Base-by-base conservation (phyloP, 2,329 filamentous ascomycete genomes). In the Aspergillus tanneri region DNA sequence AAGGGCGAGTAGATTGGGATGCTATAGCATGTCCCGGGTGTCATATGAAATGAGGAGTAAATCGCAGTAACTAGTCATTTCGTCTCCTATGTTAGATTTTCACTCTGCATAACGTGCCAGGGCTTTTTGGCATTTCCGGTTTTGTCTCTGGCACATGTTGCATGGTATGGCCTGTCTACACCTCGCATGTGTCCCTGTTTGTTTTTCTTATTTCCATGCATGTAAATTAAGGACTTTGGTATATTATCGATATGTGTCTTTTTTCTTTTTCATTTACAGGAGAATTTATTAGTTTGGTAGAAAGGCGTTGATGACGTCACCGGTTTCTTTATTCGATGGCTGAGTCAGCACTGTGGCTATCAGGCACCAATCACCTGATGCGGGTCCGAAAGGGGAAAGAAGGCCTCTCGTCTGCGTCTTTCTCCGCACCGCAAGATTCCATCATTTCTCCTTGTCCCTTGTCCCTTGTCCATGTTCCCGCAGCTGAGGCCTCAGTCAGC, bases 1-100 rank as follows among this genome's bases (percentile, higher is more conserved):
- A 85, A 85, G 76, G 81, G 83, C 55, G 80, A 84, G 73, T 84
- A 78, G 64, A 64, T 50, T 42, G 37, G 36, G 50, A 43, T 58
- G 48, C 46, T 11, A 19, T 41, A 24, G 45, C 38, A 35, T 47
- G 36, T 54, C 52, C 28, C 51, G 56, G 57, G 49, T 63, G 50
- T 49, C 58, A 60, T 54, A 50, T 59, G 58, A 55, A 49, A 42
- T 39, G 43, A 57, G 54, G 54, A 55, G 59, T 53, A 57, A 58
- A 61, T 49, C 43, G 45, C 46, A 48, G 60, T 57, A 60, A 63
- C 56, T 55, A 54, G 54, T 61, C 50, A 39, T 46, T 54, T 52
- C 43, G 41, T 57, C 57, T 54, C 50, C 47, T 59, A 55, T 67
- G 62, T 64, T 59, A 59, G 60, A 61, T 53, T 59, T 56, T 51